These are phyloP conservation scores for Blastocladiella emersonii DNA, from an alignment of 371 early-diverging fungal genomes.

Conservation along the genomic window DNA sequence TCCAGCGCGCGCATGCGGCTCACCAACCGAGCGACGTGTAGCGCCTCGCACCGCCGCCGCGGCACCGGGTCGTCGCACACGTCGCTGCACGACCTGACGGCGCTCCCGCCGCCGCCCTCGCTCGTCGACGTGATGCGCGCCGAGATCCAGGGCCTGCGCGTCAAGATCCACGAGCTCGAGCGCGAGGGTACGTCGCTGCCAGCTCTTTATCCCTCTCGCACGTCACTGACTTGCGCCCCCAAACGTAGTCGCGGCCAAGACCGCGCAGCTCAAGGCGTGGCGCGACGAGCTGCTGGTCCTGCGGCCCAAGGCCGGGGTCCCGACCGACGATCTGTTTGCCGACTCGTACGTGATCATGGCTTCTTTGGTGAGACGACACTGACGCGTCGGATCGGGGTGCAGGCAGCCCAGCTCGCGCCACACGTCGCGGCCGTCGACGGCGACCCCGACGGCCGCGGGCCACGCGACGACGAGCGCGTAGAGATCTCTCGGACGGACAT, in stretches of 20 bases:
- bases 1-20: constrained; percentile 27
- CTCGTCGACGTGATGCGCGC: constrained; percentile 52
- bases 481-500: no score
- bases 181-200: constrained; percentile 41
- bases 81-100: constrained; percentile 18
- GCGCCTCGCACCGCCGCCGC: constrained; percentile 15
- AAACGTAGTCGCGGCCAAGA: constrained; percentile 35
- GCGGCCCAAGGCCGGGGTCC: constrained; percentile 42
- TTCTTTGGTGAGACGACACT: no score
- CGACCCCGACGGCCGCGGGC: no score
- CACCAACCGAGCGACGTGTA: constrained; percentile 11
- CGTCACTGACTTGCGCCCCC: neutral
- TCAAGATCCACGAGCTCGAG: constrained; percentile 48
- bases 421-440: no score
- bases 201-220: neutral
- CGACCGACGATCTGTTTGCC: constrained; percentile 36
- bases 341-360: constrained; percentile 24
- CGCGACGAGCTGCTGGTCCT: constrained; percentile 52
- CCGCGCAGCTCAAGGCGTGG: constrained; percentile 50
- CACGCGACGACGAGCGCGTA: no score
- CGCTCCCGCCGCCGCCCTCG: constrained; percentile 7
- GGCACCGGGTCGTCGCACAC: constrained; percentile 11
- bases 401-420: no score
- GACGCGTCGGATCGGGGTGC: no score
- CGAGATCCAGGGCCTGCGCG: constrained; percentile 44